These are phyloP conservation scores for Pythium sp. DNA, from an alignment of 352 stramenopile species.

Conservation along the genomic window DNA sequence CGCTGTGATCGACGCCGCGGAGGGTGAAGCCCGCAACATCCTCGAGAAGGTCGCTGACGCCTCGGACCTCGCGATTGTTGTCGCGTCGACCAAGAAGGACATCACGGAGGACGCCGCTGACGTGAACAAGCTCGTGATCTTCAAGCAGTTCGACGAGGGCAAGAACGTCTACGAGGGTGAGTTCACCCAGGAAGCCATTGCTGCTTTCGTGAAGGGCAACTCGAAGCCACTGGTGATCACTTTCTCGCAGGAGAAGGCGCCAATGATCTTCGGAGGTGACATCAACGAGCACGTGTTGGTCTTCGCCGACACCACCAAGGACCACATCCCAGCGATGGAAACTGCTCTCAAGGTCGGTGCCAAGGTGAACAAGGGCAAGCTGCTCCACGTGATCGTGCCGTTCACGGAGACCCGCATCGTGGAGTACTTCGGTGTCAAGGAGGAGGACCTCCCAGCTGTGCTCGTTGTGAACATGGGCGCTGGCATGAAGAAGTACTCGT, in stretches of 20 bases:
- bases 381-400: slow-evolving; percentile 89
- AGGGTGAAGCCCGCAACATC: slow-evolving; percentile 63
- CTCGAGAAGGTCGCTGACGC: slow-evolving; percentile 73
- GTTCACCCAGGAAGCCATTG: slow-evolving; percentile 61
- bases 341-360: slow-evolving; percentile 59
- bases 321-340: slow-evolving; percentile 63
- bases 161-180: slow-evolving; percentile 76
- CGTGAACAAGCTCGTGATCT: slow-evolving; percentile 73
- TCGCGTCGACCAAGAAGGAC: slow-evolving; percentile 66
- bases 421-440: slow-evolving; percentile 92
- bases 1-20: slow-evolving; percentile 73
- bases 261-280: slow-evolving; percentile 88
- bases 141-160: slow-evolving; percentile 88
- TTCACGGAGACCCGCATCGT: slow-evolving; percentile 88
- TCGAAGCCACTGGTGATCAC: slow-evolving; percentile 88
- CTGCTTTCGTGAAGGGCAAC: slow-evolving; percentile 75
- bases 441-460: slow-evolving; percentile 80
- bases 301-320: slow-evolving; percentile 73
- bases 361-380: slow-evolving; percentile 83
- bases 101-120: slow-evolving; percentile 50
- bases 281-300: slow-evolving; percentile 87
- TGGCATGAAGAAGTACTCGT: slow-evolving; percentile 93
- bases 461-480: slow-evolving; percentile 90
- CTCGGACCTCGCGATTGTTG: slow-evolving; percentile 77
- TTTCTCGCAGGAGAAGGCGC: slow-evolving; percentile 88